These are phyloP conservation scores for Clarireedia homoeocarpa DNA, from an alignment of 2,329 filamentous ascomycete genomes.

Conservation along the genomic window DNA sequence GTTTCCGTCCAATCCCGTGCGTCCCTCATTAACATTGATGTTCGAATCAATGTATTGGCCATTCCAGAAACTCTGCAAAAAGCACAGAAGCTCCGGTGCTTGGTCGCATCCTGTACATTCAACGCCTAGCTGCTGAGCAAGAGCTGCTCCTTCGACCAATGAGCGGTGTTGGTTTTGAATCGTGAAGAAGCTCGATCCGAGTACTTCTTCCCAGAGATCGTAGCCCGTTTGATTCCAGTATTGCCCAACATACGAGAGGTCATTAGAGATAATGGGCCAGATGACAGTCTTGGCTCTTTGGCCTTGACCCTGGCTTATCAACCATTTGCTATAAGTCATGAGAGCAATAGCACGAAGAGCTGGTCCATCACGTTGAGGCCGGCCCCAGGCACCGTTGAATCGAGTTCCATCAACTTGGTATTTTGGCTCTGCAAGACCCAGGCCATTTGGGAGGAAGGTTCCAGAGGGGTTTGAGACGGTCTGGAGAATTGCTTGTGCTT, in stretches of 20 bases:
- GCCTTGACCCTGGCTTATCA: slow-evolving; percentile 51
- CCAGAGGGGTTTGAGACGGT: slow-evolving; percentile 47
- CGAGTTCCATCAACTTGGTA: slow-evolving; percentile 55
- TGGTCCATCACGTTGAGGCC: slow-evolving; percentile 73
- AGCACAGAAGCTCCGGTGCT: slow-evolving; percentile 64
- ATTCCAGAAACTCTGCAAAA: slow-evolving; percentile 67
- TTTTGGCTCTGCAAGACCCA: slow-evolving; percentile 63
- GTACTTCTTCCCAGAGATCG: slow-evolving; percentile 78
- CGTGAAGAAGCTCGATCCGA: slow-evolving; percentile 76
- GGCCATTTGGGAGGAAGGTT: slow-evolving; percentile 33
- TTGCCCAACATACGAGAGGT: slow-evolving; percentile 65
- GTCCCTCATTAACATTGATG: slow-evolving; percentile 52
- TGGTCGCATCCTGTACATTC: slow-evolving; percentile 54
- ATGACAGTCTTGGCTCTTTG: slow-evolving; percentile 40
- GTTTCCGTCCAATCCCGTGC: slow-evolving; percentile 65
- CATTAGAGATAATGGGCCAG: slow-evolving; percentile 70
- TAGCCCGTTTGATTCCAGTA: slow-evolving; percentile 60
- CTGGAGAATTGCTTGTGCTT: slow-evolving; percentile 52
- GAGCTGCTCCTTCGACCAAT: slow-evolving; percentile 53
- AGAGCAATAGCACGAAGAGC: slow-evolving; percentile 67
- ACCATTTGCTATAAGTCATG: slow-evolving; percentile 65
- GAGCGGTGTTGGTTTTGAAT: slow-evolving; percentile 54
- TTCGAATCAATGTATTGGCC: slow-evolving; percentile 60
- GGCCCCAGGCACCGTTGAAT: slow-evolving; percentile 50
- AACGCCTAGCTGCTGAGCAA: slow-evolving; percentile 55